Conservation (phyloP, 768 basidiomycete species). For the Xerocomus spinulosus region DNA sequence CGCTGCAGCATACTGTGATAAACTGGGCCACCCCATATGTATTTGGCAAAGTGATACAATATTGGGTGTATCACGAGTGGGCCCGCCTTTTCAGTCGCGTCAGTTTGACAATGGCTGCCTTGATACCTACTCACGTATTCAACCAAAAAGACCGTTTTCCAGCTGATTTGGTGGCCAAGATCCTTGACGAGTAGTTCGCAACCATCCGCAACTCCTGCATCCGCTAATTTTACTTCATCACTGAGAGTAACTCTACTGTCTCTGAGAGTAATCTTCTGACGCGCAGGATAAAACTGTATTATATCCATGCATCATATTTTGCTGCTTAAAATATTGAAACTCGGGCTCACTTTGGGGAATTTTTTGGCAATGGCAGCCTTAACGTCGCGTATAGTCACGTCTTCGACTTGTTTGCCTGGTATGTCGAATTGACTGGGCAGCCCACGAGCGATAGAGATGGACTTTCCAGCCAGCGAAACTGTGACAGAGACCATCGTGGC, state of each 20-base stretch:
- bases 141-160: slow-evolving; percentile 82
- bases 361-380: slow-evolving; percentile 59
- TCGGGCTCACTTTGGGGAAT: slow-evolving; percentile 42
- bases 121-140: slow-evolving; percentile 77
- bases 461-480: slow-evolving; percentile 46
- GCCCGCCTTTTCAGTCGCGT: slow-evolving; percentile 52
- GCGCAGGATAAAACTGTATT: slow-evolving; percentile 62
- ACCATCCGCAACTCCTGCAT: slow-evolving; percentile 54
- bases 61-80: slow-evolving; percentile 88
- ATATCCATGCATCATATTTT: too few species aligned
- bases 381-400: slow-evolving; percentile 62
- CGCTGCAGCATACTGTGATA: slow-evolving; percentile 75
- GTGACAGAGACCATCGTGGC: slow-evolving; percentile 49
- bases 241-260: slow-evolving; percentile 57
- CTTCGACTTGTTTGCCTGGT: slow-evolving; percentile 36
- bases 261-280: slow-evolving; percentile 70
- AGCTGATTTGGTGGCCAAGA: slow-evolving; percentile 83
- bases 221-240: slow-evolving; percentile 57
- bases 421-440: slow-evolving; percentile 51
- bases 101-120: background rate
- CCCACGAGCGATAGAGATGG: slow-evolving; percentile 43
- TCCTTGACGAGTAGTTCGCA: slow-evolving; percentile 80
- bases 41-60: slow-evolving; percentile 63
- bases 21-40: slow-evolving; percentile 68
- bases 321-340: background rate